These are phyloP conservation scores for Eragrostis nindensis DNA, from an alignment of 176 grass and related monocot species.

Conservation along the genomic window DNA sequence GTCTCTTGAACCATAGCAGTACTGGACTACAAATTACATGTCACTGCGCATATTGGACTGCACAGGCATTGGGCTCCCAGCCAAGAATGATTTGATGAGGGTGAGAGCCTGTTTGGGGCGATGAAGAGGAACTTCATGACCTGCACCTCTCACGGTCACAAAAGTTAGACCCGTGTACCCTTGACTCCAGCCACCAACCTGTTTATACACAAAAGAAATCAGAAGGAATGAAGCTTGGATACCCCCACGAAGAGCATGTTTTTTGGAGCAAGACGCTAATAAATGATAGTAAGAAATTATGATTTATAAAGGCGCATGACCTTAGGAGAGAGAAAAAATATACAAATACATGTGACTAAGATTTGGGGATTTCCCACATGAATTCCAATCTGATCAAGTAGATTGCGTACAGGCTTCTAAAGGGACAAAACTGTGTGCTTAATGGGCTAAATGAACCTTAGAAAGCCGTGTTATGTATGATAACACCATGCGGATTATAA, in stretches of 20 bases:
- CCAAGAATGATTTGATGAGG: constrained; percentile 82
- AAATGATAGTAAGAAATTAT: not conserved
- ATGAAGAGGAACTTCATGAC: constrained; percentile 94
- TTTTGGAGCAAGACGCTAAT: not conserved
- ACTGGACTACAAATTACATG: constrained; percentile 39
- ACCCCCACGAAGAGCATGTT: constrained; percentile 18
- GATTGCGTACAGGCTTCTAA: not conserved
- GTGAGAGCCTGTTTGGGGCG: constrained; percentile 81
- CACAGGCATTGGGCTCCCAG: constrained; percentile 79
- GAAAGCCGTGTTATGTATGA: not conserved
- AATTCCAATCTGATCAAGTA: not conserved
- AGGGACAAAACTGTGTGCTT: not conserved
- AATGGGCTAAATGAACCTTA: not conserved
- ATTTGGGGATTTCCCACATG: not conserved
- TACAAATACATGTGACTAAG: not conserved
- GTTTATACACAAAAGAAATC: constrained; percentile 40
- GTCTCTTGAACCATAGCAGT: constrained; percentile 1
- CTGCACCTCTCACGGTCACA: constrained; percentile 85
- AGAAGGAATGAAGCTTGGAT: constrained; percentile 18
- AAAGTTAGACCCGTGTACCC: constrained; percentile 84
- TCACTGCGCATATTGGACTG: constrained; percentile 46
- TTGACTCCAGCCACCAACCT: constrained; percentile 98
- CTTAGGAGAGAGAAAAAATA: not conserved
- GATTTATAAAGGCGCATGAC: not conserved
- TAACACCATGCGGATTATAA: not conserved